phyloP scores from a whole-genome alignment of 441 rosid genomes.

The Rhodomyrtus psidioides region DNA sequence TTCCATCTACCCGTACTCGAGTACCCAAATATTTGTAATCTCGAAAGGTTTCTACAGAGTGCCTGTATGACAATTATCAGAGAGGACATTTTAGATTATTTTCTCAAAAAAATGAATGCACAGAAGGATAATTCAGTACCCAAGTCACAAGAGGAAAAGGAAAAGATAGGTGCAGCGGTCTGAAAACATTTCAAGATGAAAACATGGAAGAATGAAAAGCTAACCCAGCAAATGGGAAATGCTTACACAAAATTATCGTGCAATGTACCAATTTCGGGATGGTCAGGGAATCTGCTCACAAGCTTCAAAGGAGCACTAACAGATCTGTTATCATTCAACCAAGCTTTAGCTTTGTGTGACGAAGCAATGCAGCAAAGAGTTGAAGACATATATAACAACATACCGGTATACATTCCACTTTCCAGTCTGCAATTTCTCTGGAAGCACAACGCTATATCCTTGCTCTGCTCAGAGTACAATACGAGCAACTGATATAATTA shows the following conservation, averaged over 20 bases:
- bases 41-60: slow-evolving; percentile 59
- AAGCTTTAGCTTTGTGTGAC: neutral
- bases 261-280: slow-evolving; percentile 87
- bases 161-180: neutral
- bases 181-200: neutral
- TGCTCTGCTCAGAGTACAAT: slow-evolving; percentile 47
- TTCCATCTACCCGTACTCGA: slow-evolving; percentile 83
- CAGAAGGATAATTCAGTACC: neutral
- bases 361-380: neutral
- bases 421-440: slow-evolving; percentile 86
- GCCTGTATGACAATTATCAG: slow-evolving; percentile 35
- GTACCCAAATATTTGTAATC: slow-evolving; percentile 92
- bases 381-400: neutral
- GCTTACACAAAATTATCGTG: slow-evolving; percentile 95
- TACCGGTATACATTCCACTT: slow-evolving; percentile 97
- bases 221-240: slow-evolving; percentile 6
- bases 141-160: neutral
- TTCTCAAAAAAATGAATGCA: neutral
- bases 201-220: neutral
- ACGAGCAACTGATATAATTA: slow-evolving; percentile 2
- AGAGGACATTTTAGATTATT: slow-evolving; percentile 1
- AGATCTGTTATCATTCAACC: slow-evolving; percentile 46
- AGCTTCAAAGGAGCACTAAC: slow-evolving; percentile 76
- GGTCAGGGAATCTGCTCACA: slow-evolving; percentile 64
- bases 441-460: slow-evolving; percentile 89